Percentiles rank a stretch among this genome's conserved stretches.
phyloP scores from a whole-genome alignment of 306 rosid species.

The Cyclanthera cordifolia region DNA sequence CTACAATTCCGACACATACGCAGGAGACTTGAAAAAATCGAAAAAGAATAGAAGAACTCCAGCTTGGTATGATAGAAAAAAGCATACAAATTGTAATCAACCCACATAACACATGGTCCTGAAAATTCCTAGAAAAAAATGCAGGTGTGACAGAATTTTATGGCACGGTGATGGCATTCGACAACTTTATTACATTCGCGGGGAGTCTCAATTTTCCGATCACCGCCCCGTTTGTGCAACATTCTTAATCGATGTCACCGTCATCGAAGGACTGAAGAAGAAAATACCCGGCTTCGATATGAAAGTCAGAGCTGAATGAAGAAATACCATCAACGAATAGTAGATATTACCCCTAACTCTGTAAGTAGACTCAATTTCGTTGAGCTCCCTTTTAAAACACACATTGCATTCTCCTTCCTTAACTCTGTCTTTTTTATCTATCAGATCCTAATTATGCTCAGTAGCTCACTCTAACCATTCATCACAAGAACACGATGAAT shows the following conservation, averaged over 20 bases:
- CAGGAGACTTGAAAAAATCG: slow-evolving; percentile 52
- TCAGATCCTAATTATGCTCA: neutral
- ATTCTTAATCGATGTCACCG: slow-evolving; percentile 52
- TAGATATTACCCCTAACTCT: slow-evolving; percentile 17
- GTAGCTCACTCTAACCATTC: slow-evolving; percentile 8
- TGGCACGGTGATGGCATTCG: slow-evolving; percentile 79
- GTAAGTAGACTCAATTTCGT: neutral
- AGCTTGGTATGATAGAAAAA: slow-evolving; percentile 57
- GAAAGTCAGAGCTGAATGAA: slow-evolving; percentile 36
- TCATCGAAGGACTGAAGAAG: slow-evolving; percentile 26
- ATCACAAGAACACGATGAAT: slow-evolving; percentile 1
- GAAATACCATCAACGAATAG: slow-evolving; percentile 37
- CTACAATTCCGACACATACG: slow-evolving; percentile 70
- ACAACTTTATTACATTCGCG: slow-evolving; percentile 53
- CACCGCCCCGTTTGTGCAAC: slow-evolving; percentile 80
- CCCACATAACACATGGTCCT: slow-evolving; percentile 8
- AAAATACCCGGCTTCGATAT: slow-evolving; percentile 27
- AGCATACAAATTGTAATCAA: neutral
- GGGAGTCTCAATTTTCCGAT: slow-evolving; percentile 70
- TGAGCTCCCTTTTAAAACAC: neutral
- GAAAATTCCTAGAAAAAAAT: slow-evolving; percentile 9
- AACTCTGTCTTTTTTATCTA: too few species aligned
- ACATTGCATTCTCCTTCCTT: neutral
- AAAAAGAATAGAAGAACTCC: slow-evolving; percentile 89
- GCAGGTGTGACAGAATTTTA: slow-evolving; percentile 91